Conservation (phyloP, 2,329 filamentous ascomycete species). For the Fusarium siculi region DNA sequence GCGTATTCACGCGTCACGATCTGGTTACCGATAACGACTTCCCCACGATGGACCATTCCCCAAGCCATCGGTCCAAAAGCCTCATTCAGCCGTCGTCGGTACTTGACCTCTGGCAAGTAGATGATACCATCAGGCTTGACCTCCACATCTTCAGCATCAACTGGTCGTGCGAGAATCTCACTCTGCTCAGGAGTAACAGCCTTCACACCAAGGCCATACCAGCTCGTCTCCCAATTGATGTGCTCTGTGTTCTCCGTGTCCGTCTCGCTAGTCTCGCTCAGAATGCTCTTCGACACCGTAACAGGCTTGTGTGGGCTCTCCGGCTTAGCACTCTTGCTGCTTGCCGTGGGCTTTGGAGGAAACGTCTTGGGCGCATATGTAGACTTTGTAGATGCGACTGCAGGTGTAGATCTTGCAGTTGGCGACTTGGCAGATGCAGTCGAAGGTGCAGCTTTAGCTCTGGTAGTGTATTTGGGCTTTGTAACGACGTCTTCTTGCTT, state of each 20-base stretch:
- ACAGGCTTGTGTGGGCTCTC: conserved; percentile 17
- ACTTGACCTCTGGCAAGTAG: conserved; percentile 98
- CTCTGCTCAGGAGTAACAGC: conserved; percentile 78
- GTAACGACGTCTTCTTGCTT: conserved; percentile 22
- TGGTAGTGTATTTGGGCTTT: conserved; percentile 3
- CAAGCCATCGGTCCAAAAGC: conserved; percentile 96
- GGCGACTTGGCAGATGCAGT: conserved; percentile 7
- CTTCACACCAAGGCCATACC: conserved; percentile 77
- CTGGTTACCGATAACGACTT: conserved; percentile 85
- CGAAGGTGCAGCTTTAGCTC: neutral
- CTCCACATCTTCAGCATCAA: conserved; percentile 83
- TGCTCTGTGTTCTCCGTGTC: conserved; percentile 31
- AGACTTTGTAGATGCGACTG: neutral
- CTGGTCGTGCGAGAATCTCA: conserved; percentile 72
- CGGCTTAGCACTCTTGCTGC: conserved; percentile 3
- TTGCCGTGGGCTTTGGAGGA: neutral
- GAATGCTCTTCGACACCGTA: conserved; percentile 1
- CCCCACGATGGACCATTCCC: conserved; percentile 89
- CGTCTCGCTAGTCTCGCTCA: conserved; percentile 21
- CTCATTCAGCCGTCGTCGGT: conserved; percentile 86
- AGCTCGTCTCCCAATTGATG: conserved; percentile 85
- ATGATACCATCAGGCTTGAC: conserved; percentile 98
- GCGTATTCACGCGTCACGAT: conserved; percentile 91
- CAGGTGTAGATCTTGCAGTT: neutral
- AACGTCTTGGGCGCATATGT: neutral